A percentile compares a stretch with the other conserved stretches of the same genome.
Conservation (phyloP, 768 basidiomycete species). For the Pholiota microspora region DNA sequence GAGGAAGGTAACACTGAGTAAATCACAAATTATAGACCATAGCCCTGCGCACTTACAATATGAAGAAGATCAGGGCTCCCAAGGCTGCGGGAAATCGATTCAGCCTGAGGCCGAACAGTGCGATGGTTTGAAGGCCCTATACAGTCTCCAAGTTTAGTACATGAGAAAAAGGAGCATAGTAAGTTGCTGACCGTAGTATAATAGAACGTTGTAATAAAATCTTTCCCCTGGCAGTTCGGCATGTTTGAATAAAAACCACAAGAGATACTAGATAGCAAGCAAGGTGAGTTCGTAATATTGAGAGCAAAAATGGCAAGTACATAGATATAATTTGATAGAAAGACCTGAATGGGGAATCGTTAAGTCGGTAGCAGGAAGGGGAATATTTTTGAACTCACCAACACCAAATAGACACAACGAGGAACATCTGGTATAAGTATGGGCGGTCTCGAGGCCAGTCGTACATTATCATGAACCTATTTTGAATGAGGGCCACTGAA, state of each 20-base stretch:
- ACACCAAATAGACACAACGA: slow-evolving; percentile 59
- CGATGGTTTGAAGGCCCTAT: slow-evolving; percentile 61
- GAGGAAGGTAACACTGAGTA: background rate
- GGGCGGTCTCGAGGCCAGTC: slow-evolving; percentile 69
- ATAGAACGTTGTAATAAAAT: slow-evolving; percentile 48
- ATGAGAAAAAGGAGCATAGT: background rate
- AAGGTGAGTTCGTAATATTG: slow-evolving; percentile 19
- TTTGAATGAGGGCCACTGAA: background rate
- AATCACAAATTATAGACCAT: background rate
- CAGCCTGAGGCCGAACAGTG: slow-evolving; percentile 67
- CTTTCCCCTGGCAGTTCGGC: slow-evolving; percentile 34
- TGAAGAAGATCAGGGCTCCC: slow-evolving; percentile 53
- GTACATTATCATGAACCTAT: slow-evolving; percentile 58
- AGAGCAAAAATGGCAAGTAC: slow-evolving; percentile 40
- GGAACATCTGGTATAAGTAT: slow-evolving; percentile 58
- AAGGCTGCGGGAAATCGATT: slow-evolving; percentile 65
- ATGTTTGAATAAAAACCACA: slow-evolving; percentile 39
- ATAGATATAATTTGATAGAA: slow-evolving; percentile 59
- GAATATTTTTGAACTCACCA: slow-evolving; percentile 40
- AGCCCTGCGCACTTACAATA: slow-evolving; percentile 34
- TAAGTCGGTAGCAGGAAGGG: background rate
- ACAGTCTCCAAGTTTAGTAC: slow-evolving; percentile 1
- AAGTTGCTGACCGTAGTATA: slow-evolving; percentile 38
- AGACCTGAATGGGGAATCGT: slow-evolving; percentile 35
- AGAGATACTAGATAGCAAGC: slow-evolving; percentile 28